Evolutionary conservation across 192 early-diverging fungal genomes (phyloP).

Genomic region (Umbelopsis isabellina): DNA sequence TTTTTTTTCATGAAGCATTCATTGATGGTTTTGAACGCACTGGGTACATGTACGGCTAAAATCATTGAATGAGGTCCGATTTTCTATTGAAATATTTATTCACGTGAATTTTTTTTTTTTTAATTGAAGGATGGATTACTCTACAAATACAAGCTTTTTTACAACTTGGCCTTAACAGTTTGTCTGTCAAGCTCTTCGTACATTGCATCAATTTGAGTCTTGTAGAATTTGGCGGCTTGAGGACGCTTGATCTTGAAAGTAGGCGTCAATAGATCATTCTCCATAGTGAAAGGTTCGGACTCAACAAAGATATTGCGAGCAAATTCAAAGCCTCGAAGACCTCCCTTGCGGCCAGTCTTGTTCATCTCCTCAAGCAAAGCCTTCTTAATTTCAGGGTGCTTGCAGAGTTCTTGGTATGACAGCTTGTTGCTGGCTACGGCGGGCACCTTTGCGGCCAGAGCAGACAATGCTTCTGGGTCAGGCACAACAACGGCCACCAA

Average conservation of each 20-base stretch:
- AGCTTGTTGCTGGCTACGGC: slow-evolving; percentile 40
- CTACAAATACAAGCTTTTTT: slow-evolving; percentile 23
- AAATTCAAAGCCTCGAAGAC: slow-evolving; percentile 71
- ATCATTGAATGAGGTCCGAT: no score
- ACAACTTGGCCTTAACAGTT: slow-evolving; percentile 48
- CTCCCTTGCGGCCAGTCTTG: slow-evolving; percentile 58
- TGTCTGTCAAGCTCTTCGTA: slow-evolving; percentile 55
- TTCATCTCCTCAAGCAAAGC: slow-evolving; percentile 55
- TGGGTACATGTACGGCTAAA: no score
- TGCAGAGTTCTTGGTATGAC: slow-evolving; percentile 59
- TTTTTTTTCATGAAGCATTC: no score
- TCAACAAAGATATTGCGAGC: slow-evolving; percentile 68
- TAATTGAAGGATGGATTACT: background rate
- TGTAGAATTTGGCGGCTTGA: slow-evolving; percentile 70
- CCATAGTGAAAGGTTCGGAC: slow-evolving; percentile 66
- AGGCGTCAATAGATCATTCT: slow-evolving; percentile 78
- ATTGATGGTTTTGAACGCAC: no score
- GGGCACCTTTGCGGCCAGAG: slow-evolving; percentile 51
- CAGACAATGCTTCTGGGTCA: slow-evolving; percentile 57
- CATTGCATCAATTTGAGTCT: slow-evolving; percentile 65
- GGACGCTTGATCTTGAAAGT: slow-evolving; percentile 88
- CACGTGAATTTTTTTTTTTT: background rate
- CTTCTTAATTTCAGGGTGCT: slow-evolving; percentile 49
- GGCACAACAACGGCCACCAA: slow-evolving; percentile 81
- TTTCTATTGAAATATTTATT: background rate